Evolutionary conservation across 768 basidiomycete species (phyloP).

Genomic region (Tulasnella sp.): DNA sequence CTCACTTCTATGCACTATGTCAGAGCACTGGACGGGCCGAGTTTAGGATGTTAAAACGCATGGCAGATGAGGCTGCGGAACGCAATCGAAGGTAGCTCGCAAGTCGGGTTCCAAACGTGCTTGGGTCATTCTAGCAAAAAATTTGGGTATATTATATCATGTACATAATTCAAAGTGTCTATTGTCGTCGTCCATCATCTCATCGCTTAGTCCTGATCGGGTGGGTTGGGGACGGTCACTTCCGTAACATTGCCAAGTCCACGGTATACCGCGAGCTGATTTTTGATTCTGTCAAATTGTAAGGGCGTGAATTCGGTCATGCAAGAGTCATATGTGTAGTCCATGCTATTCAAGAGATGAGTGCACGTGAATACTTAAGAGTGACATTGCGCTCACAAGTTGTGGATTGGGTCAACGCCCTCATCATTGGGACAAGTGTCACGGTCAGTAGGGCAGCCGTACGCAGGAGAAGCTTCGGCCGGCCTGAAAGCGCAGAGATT

Average conservation of each 20-base stretch:
- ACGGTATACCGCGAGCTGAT: conserved; percentile 10
- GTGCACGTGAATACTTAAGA: neutral
- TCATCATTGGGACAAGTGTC: conserved; percentile 26
- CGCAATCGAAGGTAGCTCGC: too few relatives aligned
- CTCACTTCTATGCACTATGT: conserved; percentile 17
- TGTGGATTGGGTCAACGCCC: conserved; percentile 19
- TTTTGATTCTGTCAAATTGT: conserved; percentile 11
- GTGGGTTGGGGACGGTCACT: too few relatives aligned
- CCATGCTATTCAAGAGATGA: neutral
- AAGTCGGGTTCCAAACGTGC: too few relatives aligned
- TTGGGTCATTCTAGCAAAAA: too few relatives aligned
- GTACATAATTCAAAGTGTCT: too few relatives aligned
- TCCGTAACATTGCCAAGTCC: too few relatives aligned
- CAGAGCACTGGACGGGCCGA: conserved; percentile 16
- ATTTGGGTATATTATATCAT: too few relatives aligned
- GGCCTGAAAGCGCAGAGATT: conserved; percentile 18
- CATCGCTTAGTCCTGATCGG: too few relatives aligned
- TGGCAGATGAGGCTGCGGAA: conserved; percentile 10
- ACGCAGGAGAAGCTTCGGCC: conserved; percentile 23
- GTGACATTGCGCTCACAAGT: conserved; percentile 17
- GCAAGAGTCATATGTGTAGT: conserved; percentile 14
- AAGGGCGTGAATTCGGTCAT: conserved; percentile 18
- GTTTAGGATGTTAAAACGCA: conserved; percentile 14
- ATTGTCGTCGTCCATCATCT: too few relatives aligned
- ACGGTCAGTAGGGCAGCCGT: conserved; percentile 27